Percentiles rank a stretch among this genome's conserved stretches.
Conservation (phyloP, 345 rosid species). For the Aegle marmelos region DNA sequence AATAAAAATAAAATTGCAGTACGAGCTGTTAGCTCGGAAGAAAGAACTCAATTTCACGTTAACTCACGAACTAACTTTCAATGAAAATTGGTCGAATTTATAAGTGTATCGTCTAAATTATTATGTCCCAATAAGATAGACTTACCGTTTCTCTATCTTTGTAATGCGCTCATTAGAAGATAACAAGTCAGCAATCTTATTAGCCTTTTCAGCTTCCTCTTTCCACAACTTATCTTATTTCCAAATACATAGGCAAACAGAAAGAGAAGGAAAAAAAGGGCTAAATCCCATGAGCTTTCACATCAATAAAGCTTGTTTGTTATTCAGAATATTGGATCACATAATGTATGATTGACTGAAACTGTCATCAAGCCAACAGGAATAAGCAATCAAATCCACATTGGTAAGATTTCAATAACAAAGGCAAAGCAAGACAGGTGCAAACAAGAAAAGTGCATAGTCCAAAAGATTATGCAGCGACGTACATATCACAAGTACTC, state of each 20-base stretch:
- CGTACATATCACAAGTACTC: background rate
- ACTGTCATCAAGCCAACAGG: too few species aligned
- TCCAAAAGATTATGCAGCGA: background rate
- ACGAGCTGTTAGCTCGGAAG: too few species aligned
- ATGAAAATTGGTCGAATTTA: too few species aligned
- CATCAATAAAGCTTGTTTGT: background rate
- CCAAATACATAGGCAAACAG: background rate
- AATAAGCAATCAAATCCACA: background rate
- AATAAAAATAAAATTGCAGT: too few species aligned
- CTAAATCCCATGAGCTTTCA: background rate
- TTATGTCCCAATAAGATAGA: too few species aligned
- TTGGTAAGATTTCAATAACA: background rate
- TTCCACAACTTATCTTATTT: background rate
- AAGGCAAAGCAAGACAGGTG: too few species aligned
- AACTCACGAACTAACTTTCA: too few species aligned
- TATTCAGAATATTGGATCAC: background rate
- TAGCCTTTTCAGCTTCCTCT: background rate
- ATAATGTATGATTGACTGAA: background rate
- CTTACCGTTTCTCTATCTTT: too few species aligned
- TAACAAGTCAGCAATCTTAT: background rate
- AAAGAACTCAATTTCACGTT: too few species aligned
- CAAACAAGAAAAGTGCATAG: background rate
- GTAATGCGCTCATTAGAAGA: too few species aligned
- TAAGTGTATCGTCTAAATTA: too few species aligned
- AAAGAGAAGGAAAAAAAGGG: background rate